Conservation (phyloP, 2,329 filamentous ascomycete genomes). For the Fusarium sambucinum region DNA sequence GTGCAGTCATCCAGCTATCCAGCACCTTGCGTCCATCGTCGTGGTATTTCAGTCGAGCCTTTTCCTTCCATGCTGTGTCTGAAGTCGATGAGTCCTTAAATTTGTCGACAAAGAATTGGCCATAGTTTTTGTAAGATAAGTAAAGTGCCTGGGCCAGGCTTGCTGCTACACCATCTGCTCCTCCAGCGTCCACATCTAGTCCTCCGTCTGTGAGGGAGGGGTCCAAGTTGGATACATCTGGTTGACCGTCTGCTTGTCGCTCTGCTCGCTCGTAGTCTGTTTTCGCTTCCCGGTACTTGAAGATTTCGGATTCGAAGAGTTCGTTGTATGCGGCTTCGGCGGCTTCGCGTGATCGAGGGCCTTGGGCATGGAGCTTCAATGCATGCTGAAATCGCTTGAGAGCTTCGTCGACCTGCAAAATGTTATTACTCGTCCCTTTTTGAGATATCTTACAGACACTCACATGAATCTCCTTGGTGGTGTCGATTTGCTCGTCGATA, state of each 20-base stretch:
- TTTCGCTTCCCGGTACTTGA: conserved; percentile 87
- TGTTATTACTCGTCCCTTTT: conserved; percentile 10
- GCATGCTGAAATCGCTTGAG: conserved; percentile 94
- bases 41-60: conserved; percentile 47
- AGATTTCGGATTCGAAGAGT: conserved; percentile 93
- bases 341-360: conserved; percentile 78
- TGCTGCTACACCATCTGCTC: conserved; percentile 80
- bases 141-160: conserved; percentile 91
- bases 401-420: conserved; percentile 84
- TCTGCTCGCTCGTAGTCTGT: conserved; percentile 85
- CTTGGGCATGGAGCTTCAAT: conserved; percentile 90
- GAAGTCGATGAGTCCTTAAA: conserved; percentile 53
- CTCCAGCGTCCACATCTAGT: conserved; percentile 68
- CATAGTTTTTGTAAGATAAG: conserved; percentile 94
- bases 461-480: conserved; percentile 91
- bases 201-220: conserved; percentile 58
- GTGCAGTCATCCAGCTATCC: conserved; percentile 67
- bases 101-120: conserved; percentile 86
- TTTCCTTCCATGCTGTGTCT: conserved; percentile 64
- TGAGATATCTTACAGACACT: conserved; percentile 9
- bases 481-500: conserved; percentile 90
- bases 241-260: conserved; percentile 63
- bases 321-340: conserved; percentile 84
- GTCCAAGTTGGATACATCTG: conserved; percentile 57
- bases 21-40: conserved; percentile 61